Conservation (phyloP, 2,329 filamentous ascomycete species). For the Taxawa tesnikishii region DNA sequence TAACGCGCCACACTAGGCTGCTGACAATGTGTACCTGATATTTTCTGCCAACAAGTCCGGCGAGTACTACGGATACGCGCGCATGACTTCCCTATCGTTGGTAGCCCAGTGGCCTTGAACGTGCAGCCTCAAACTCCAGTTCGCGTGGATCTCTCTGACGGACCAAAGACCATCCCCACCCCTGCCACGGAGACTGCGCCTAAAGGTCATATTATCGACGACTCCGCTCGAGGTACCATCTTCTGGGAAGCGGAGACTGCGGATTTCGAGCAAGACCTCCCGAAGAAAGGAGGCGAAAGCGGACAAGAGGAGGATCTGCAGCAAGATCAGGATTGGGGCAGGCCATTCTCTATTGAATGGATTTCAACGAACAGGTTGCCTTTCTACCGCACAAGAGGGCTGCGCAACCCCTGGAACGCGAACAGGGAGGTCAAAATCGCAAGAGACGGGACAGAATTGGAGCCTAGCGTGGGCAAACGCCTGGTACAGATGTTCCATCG, state of each 20-base stretch:
- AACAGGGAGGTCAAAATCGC: constrained; percentile 95
- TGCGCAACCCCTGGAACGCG: constrained; percentile 89
- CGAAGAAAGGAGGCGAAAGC: too few species aligned
- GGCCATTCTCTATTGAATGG: constrained; percentile 87
- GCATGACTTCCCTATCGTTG: constrained; percentile 78
- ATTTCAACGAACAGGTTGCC: constrained; percentile 70
- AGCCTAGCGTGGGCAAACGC: constrained; percentile 65
- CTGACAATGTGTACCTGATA: constrained; percentile 77
- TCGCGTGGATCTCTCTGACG: constrained; percentile 45
- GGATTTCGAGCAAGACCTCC: constrained; percentile 38
- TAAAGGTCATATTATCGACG: constrained; percentile 78
- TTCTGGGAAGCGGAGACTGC: constrained; percentile 81
- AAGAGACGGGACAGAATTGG: constrained; percentile 83
- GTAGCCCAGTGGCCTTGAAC: constrained; percentile 53
- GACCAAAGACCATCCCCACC: constrained; percentile 69
- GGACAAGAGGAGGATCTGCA: constrained; percentile 11
- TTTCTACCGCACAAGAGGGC: constrained; percentile 75
- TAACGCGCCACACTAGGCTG: constrained; percentile 37
- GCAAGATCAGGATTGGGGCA: constrained; percentile 55
- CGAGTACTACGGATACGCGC: constrained; percentile 90
- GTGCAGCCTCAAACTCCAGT: not conserved
- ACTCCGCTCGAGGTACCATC: constrained; percentile 85
- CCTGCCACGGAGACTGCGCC: constrained; percentile 67
- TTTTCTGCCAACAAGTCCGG: constrained; percentile 97
- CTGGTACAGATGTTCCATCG: constrained; percentile 66